Evolutionary conservation across 345 rosid species (phyloP), one percentile per base, ranked within the genome.

Genomic region (Euphorbia peplus): DNA sequence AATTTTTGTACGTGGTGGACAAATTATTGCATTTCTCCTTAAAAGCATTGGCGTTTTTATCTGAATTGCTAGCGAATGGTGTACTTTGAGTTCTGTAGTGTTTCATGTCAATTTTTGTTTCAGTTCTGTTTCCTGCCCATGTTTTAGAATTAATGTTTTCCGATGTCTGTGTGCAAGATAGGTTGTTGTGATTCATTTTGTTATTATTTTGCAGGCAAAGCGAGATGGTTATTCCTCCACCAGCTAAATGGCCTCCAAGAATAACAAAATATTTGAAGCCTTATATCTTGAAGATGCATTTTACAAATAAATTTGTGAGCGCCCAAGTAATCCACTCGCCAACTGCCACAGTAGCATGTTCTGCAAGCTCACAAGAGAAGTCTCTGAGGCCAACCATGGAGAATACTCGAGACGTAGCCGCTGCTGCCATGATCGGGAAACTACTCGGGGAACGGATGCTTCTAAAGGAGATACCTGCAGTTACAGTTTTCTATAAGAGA

Each of bases 311-410:
- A 78, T 88, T 58, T 50, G 95, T 87, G 44, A 77, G 79, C 62
- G 96, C 97, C 4, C 96, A 90, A 79, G 90, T 89, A 58, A 72
- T 91, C 71, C 99, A 88, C 79, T 66, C 90, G 1, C 95, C 99
- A 29, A 84, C 90, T 2, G 90, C 96, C 29, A 85, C 88, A 0
- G 96, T 95, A 10, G 96, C 95, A 29, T 83, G 85, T 28, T 78
- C 90, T 0, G 96, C 95, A 2, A 91, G 89, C 78, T 89, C 93
- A 48, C 53, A 87, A 72, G 96, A 91, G 82, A 86, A 86, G 83
- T 83, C 85, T 54, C 57, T 95, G 63, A 83, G 96, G 75, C 22
- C 76, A 11, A 81, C 81, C 76, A 80, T 83, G 83, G 90, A 63
- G n/a, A 72, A 80, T 63, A 80, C 93, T 21, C 81, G 90, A 22